Base-by-base conservation (phyloP, 768 basidiomycete genomes). In the Lyophyllum decastes region DNA sequence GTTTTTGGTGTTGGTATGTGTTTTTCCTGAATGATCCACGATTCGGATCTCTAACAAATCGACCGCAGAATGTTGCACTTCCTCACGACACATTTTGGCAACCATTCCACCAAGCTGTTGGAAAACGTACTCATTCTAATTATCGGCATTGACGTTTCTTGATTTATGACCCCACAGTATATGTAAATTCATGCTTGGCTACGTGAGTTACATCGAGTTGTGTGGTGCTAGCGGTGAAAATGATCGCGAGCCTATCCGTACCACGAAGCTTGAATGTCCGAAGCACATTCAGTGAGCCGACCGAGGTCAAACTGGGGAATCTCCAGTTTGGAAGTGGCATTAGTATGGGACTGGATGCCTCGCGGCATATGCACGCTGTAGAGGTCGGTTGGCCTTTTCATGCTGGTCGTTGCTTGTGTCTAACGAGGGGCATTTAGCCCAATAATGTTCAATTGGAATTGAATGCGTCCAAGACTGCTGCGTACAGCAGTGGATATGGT, bases 51-150 rank as follows among this genome's bases (percentile, higher is more conserved):
- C 10, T 35, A n/a, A 54, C 30, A 2, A 4, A 10, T 8, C 14
- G 19, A 45, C 26, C 35, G 21, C 16, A 57, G 56, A 57, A 57
- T 24, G 56, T 57, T 38, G 56, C 49, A n/a, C 49, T 57, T 4
- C 56, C 56, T 1, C 49, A 57, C 24, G 49, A 57, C n/a, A 57
- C 56, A 26, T 57, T 30, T 26, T 57, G 56, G 56, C 56, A 57
- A 38, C 56, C 56, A 52, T 57, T 57, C 21, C 56, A 57, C 30
- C 56, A 57, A 26, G 56, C 56, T 1, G 56, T 57, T 4, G 56
- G 56, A 6, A 57, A 57, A 57, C 49, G 56, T 57, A 26, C 49
- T 33, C 14, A 17, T 21, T 22, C 11, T 17, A 17, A n/a, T 10
- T 19, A 19, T 27, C 10, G 9, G 6, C 2, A 30, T 33, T 2